Evolutionary conservation across 2,329 filamentous ascomycete genomes (phyloP).

Genomic region (Myriosclerotinia scirpicola): DNA sequence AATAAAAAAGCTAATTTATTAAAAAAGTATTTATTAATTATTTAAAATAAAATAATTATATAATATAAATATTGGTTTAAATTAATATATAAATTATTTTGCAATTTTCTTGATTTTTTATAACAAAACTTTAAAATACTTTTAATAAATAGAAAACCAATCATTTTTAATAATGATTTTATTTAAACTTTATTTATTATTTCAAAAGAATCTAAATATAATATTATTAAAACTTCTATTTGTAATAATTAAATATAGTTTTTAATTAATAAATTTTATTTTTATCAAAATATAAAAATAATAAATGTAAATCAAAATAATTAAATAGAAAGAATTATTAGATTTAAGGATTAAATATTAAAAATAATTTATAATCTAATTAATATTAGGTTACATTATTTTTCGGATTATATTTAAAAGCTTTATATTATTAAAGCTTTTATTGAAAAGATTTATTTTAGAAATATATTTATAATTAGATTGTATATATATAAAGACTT

Average conservation of each 20-base stretch:
- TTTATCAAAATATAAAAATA: not conserved
- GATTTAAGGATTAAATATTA: not conserved
- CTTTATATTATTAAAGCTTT: not conserved
- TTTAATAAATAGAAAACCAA: not conserved
- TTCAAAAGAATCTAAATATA: not conserved
- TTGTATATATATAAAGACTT: not conserved
- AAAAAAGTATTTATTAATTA: not conserved
- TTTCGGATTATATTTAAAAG: not conserved
- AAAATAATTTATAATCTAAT: not conserved
- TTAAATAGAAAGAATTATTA: not conserved
- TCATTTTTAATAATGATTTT: constrained; percentile 10
- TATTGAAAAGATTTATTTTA: not conserved
- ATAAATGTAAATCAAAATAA: not conserved
- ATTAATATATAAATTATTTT: not conserved
- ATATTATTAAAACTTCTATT: constrained; percentile 11
- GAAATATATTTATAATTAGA: no score
- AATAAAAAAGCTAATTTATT: not conserved
- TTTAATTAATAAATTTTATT: not conserved
- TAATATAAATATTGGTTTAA: not conserved
- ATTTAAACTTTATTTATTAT: constrained; percentile 3
- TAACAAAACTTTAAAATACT: not conserved
- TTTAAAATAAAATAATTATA: not conserved
- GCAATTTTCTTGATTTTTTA: not conserved
- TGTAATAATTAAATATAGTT: not conserved
- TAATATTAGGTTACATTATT: not conserved